Conservation (phyloP, 805 yeast species). For the Ogataea kodamae region DNA sequence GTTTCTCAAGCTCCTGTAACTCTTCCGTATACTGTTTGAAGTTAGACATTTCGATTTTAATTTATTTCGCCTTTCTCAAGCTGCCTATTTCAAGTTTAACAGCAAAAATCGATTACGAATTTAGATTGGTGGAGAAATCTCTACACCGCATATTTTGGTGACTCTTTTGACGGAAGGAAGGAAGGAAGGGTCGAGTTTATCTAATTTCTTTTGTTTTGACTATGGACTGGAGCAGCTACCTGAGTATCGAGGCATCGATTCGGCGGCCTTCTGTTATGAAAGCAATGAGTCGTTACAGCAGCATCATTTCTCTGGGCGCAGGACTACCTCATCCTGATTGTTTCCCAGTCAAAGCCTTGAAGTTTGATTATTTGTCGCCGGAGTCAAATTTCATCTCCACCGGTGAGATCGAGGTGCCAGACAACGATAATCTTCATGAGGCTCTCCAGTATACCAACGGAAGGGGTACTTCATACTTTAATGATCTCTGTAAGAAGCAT, state of each 20-base stretch:
- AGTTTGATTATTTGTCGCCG: slow-evolving; percentile 35
- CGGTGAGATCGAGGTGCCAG: slow-evolving; percentile 17
- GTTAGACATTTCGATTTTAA: slow-evolving; percentile 18
- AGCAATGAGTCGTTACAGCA: slow-evolving; percentile 21
- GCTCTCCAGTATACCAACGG: slow-evolving; percentile 51
- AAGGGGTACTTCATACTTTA: slow-evolving; percentile 44
- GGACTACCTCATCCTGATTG: slow-evolving; percentile 52
- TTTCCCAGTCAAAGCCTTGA: slow-evolving; percentile 42
- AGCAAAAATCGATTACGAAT: no score
- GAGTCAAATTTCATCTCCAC: slow-evolving; percentile 39
- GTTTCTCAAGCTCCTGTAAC: slow-evolving; percentile 60
- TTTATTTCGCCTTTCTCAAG: slow-evolving; percentile 10
- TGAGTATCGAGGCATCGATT: slow-evolving; percentile 28
- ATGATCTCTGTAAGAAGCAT: slow-evolving; percentile 41
- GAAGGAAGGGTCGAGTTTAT: no score
- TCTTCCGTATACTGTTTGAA: slow-evolving; percentile 37
- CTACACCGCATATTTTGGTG: no score
- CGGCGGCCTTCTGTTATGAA: slow-evolving; percentile 31
- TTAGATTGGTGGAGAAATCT: no score
- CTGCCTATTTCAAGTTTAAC: slow-evolving; percentile 10
- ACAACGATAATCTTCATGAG: slow-evolving; percentile 36
- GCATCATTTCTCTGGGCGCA: slow-evolving; percentile 50
- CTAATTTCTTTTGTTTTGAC: slow-evolving; percentile 18
- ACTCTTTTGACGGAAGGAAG: no score
- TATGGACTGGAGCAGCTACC: slow-evolving; percentile 25